Evolutionary conservation across 768 basidiomycete genomes (phyloP), one percentile per base, ranked within the genome.

Genomic region (Clavulina sp.): DNA sequence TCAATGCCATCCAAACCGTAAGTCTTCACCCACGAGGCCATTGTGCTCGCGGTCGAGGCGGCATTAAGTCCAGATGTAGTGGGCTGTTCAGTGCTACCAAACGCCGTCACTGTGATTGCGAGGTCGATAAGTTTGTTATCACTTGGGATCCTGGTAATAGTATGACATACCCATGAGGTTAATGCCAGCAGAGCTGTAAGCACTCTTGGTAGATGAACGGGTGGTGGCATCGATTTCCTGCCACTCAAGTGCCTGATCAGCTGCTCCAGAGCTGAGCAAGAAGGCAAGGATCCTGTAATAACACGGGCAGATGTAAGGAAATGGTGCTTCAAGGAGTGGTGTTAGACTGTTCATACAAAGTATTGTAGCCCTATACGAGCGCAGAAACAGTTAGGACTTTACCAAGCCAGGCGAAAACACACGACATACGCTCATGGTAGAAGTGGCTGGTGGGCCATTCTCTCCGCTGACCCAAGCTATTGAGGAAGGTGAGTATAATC

Each of bases 1-100:
- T 56, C 52, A 30, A 52, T 47, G 21, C 55, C 38, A 30, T 53
- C 55, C 18, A 56, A 41, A n/a, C 49, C 48, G 41, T 54, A 34
- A 13, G 38, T 26, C 47, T 54, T 50, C 32, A 54, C 53, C 36
- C 33, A 54, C 2, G 53, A 19, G 5, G 53, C 49, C 32, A 54
- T 31, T 4, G 34, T 5, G 33, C 48, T 32, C 33, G 53, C 51
- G 24, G 28, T 2, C 26, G 41, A 9, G 21, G 26, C 16, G 40
- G 46, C 24, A 48, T 30, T 18, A 28, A 9, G 18, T 5, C 19
- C 13, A 36, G 49, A 4, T 1, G 50, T n/a, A 5, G 28, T 28
- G 16, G 50, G 50, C 23, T 38, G 34, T 26, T 51, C 50, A 6
- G 50, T 51, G 16, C 19, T 31, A 1, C 54, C 53, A 49, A 54